Percentiles rank a stretch among this genome's conserved stretches.
Evolutionary conservation across 768 basidiomycete species (phyloP).

Genomic region (Goffeauzyma gilvescens): DNA sequence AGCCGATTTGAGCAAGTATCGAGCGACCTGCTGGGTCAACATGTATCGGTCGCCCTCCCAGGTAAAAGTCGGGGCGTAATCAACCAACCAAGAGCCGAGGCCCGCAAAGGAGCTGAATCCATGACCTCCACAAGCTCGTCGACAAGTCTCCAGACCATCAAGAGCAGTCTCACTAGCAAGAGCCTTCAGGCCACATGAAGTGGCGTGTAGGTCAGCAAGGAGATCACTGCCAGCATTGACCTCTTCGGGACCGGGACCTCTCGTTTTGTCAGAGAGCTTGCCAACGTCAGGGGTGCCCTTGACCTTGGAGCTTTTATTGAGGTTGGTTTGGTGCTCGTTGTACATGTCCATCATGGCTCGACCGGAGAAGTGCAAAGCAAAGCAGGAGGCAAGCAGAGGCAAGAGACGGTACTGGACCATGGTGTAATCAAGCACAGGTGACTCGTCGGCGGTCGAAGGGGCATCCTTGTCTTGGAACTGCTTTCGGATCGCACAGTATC

Average conservation of each 20-base stretch:
- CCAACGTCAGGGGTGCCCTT: conserved; percentile 13
- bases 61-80: conserved; percentile 12
- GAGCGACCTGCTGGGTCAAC: conserved; percentile 8
- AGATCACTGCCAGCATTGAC: conserved; percentile 1
- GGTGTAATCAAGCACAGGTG: conserved; percentile 22
- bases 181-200: conserved; percentile 19
- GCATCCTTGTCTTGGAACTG: conserved; percentile 27
- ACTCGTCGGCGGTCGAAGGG: conserved; percentile 14
- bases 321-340: conserved; percentile 5
- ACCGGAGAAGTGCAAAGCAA: conserved; percentile 14
- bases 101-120: conserved; percentile 20
- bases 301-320: conserved; percentile 16
- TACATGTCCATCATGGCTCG: conserved; percentile 7
- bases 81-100: conserved; percentile 15
- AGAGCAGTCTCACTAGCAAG: conserved; percentile 18
- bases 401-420: conserved; percentile 21
- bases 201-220: conserved; percentile 23
- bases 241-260: conserved; percentile 7
- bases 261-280: conserved; percentile 12
- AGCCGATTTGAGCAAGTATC: conserved; percentile 8
- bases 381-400: conserved; percentile 10
- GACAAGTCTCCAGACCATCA: conserved; percentile 20
- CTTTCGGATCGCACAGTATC: conserved; percentile 21
- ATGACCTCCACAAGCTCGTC: conserved; percentile 25
- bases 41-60: conserved; percentile 11